phyloP scores from a whole-genome alignment of 2,329 filamentous ascomycete species.

The Aspergillus pseudoviridinutans region DNA sequence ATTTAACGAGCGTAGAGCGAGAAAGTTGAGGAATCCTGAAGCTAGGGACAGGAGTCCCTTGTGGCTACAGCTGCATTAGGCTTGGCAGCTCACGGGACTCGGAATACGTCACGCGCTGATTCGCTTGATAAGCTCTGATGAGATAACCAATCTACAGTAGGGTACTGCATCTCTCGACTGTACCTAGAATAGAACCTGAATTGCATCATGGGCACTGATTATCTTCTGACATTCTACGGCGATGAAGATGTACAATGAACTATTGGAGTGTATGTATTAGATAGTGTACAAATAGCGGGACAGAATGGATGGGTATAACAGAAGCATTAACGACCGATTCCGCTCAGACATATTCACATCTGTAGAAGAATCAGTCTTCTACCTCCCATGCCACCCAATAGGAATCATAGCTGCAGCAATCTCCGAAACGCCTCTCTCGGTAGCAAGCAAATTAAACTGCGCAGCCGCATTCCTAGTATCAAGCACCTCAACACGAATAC shows the following conservation, averaged over 20 bases:
- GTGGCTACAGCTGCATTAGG: slow-evolving; percentile 3
- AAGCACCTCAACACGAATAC: slow-evolving; percentile 80
- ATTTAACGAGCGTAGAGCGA: background rate
- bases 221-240: background rate
- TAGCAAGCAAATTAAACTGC: slow-evolving; percentile 93
- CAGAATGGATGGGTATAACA: background rate
- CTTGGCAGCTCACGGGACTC: slow-evolving; percentile 31
- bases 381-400: slow-evolving; percentile 66
- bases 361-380: slow-evolving; percentile 1
- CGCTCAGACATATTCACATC: background rate
- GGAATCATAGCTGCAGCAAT: slow-evolving; percentile 86
- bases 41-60: background rate
- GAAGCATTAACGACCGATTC: slow-evolving; percentile 7
- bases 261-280: background rate
- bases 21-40: background rate
- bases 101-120: slow-evolving; percentile 17
- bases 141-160: background rate
- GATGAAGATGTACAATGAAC: background rate
- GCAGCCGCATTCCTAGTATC: slow-evolving; percentile 92
- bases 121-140: background rate
- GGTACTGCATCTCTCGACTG: background rate
- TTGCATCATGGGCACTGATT: background rate
- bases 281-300: background rate
- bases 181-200: background rate
- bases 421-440: slow-evolving; percentile 78